Base-by-base conservation (phyloP, 164 flowering plant genomes). In the Litsea cubeba region DNA sequence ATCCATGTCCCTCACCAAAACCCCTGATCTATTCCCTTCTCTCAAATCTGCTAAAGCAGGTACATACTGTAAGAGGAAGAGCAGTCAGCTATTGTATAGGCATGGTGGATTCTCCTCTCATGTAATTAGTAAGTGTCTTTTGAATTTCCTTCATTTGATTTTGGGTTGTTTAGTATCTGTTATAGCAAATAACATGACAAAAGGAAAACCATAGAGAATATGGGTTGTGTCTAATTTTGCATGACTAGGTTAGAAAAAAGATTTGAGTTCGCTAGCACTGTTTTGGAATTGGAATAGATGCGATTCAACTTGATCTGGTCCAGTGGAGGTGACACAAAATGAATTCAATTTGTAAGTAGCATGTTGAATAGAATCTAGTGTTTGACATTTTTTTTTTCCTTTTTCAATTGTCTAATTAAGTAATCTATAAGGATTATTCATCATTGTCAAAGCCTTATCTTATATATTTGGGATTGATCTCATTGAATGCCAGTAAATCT, bases 1-100 rank as follows among this genome's bases (percentile, higher is more conserved):
- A 5, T 82, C 92, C 46, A 88, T 80, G 63, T 83, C 93, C 51
- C 82, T 88, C 77, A 62, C 81, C 60, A 80, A 81, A 46, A 73
- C 80, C 71, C 50, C 72, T 17, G 84, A 86, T 23, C 71, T 77
- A 35, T 24, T 50, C 40, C 84, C 85, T 46, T 80, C 80, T 3
- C 64, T 82, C 74, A 83, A 81, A 80, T 63, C 82, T n/a, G n/a
- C n/a, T 23, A 82, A 78, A 76, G 10, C 30, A 1, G 22, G 75
- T n/a, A 46, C 65, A 50, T 60, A 50, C 66, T 49, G 75, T 30
- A 83, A 71, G 76, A 80, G 72, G 68, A 76, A 70, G 14, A 24
- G 62, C 65, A 8, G 0, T 66, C 80, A 64, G 0, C 66, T 72
- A 30, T 79, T 72, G 1, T 28, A 22, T 70, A 83, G 69, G 68